These are phyloP conservation scores for Parascedosporium putredinis DNA, from an alignment of 2,329 filamentous ascomycete genomes.

Conservation along the genomic window DNA sequence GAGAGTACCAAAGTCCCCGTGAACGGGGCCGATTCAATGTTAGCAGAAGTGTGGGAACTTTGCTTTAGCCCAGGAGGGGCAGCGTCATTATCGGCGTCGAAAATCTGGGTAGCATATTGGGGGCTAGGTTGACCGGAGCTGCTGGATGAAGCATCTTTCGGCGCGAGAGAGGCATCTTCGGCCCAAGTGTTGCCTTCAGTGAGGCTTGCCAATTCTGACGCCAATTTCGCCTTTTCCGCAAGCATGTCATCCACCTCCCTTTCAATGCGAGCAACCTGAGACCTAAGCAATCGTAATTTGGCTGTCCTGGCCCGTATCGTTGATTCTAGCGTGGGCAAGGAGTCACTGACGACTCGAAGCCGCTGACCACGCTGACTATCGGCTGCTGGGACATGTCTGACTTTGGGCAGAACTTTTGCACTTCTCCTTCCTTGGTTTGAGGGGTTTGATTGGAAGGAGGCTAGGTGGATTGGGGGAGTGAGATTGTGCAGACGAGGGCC, in stretches of 20 bases:
- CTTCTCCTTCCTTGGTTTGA: slow-evolving; percentile 13
- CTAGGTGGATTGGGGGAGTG: background rate
- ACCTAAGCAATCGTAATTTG: slow-evolving; percentile 5
- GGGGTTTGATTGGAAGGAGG: background rate
- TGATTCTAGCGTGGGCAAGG: background rate
- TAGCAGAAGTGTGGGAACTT: background rate
- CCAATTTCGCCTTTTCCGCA: background rate
- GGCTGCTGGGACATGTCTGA: background rate
- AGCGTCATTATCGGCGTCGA: background rate
- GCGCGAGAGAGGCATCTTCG: background rate
- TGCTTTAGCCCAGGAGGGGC: background rate
- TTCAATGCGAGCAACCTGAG: slow-evolving; percentile 4
- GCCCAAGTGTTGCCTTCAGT: background rate
- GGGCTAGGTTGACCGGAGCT: background rate
- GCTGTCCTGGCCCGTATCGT: background rate
- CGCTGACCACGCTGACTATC: background rate
- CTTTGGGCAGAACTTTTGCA: slow-evolving; percentile 3
- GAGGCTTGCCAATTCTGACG: background rate
- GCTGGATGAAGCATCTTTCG: background rate
- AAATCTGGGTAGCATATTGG: background rate
- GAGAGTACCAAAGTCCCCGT: too few species aligned
- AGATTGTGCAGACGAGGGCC: background rate
- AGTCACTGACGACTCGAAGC: slow-evolving; percentile 3
- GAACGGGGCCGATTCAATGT: too few species aligned
- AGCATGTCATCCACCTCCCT: slow-evolving; percentile 4